Base-by-base conservation (phyloP, 768 basidiomycete species). In the Grammothele lineata region DNA sequence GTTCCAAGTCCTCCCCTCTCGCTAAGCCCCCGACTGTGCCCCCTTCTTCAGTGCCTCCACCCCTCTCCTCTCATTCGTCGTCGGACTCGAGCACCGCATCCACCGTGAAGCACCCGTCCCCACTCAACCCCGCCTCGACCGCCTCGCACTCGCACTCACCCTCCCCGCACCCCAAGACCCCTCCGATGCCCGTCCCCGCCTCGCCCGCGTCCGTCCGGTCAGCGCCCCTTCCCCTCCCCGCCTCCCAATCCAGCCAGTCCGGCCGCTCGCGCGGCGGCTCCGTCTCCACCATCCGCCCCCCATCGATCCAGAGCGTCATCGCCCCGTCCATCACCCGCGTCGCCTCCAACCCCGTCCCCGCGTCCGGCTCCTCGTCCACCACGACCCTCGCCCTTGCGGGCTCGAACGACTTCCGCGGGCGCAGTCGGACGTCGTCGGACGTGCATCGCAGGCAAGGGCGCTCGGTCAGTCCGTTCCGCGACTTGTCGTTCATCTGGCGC, bases 281-380 rank as follows among this genome's bases (percentile, higher is more conserved):
- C 7, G 50, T 48, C 24, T 61, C 60, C 4, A 58, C 55, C 23
- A 58, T 58, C 40, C 53, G 49, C 3, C 37, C 48, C 5, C 37
- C 44, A 1, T 41, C 50, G 22, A n/a, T 61, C n/a, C n/a, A n/a
- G n/a, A n/a, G n/a, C n/a, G n/a, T n/a, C n/a, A n/a, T n/a, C 54
- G 24, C 57, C 18, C 34, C 26, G 7, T 47, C 45, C 43, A 39
- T 56, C 42, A 14, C 40, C 17, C 47, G 37, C 37, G 44, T 55
- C 50, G 10, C 46, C 43, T 41, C 53, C 36, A 42, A 45, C 45
- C 40, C 47, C 40, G 37, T 27, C 25, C 46, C 37, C 33, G 23
- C 48, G 17, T 24, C 39, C 21, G 23, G 32, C 53, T 40, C 43
- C 15, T 24, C 53, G 41, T 14, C 54, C 46, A 26, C 41, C 32